phyloP scores from a whole-genome alignment of 345 rosid species.

The Syzygium aromaticum region DNA sequence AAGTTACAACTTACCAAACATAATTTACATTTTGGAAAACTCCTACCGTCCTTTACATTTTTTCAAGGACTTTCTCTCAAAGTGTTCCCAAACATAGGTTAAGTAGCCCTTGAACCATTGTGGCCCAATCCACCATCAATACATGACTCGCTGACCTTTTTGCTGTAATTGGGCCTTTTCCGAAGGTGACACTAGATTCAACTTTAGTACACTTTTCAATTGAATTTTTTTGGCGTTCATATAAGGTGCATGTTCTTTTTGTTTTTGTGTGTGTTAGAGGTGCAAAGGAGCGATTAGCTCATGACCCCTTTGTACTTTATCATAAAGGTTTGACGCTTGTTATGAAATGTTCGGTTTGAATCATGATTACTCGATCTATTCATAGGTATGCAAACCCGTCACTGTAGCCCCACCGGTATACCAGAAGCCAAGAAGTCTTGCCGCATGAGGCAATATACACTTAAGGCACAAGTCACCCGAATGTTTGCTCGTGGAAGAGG shows the following conservation, averaged over 20 bases:
- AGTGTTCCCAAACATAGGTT: too few species aligned
- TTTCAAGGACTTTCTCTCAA: too few species aligned
- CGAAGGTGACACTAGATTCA: background rate
- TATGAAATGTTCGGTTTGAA: background rate
- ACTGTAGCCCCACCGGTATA: background rate
- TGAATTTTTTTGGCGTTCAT: background rate
- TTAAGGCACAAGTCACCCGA: rapidly evolving
- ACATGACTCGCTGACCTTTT: background rate
- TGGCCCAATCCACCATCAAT: background rate
- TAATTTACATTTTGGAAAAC: too few species aligned
- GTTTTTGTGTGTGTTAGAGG: background rate
- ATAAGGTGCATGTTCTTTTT: background rate
- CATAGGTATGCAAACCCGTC: background rate
- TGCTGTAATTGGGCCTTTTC: background rate
- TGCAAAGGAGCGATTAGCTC: background rate
- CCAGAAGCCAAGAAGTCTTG: background rate
- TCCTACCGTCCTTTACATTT: too few species aligned
- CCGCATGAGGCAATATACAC: too few species aligned
- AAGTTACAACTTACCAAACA: too few species aligned
- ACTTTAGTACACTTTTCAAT: background rate
- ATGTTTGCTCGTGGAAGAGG: background rate
- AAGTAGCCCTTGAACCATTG: background rate
- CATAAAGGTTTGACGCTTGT: background rate
- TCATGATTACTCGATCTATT: background rate
- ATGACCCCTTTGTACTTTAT: background rate